These are phyloP conservation scores for Plasmopara viticola DNA, from an alignment of 352 stramenopile genomes.

Conservation along the genomic window DNA sequence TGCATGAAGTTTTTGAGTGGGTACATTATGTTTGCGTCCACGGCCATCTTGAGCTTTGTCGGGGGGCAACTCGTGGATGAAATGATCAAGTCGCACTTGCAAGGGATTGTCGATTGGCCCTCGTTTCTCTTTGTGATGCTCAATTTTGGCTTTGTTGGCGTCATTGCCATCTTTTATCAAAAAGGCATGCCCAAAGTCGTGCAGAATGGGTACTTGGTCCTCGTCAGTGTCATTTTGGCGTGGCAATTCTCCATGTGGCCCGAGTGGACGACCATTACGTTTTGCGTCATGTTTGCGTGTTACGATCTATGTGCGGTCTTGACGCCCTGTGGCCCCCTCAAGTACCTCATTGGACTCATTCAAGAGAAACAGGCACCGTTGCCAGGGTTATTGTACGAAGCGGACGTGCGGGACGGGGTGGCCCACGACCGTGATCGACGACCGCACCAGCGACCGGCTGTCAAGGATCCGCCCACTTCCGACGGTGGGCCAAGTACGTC, in stretches of 20 bases:
- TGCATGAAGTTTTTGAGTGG: conserved; percentile 72
- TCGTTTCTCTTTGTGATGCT: conserved; percentile 85
- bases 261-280: conserved; percentile 89
- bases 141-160: conserved; percentile 87
- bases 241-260: conserved; percentile 97
- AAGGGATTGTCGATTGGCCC: conserved; percentile 68
- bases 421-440: conserved; percentile 37
- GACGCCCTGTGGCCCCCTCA: conserved; percentile 95
- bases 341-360: conserved; percentile 89
- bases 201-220: conserved; percentile 92
- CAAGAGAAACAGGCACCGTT: conserved; percentile 87
- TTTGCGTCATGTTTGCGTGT: conserved; percentile 93
- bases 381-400: conserved; percentile 95
- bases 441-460: conserved; percentile 8
- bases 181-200: conserved; percentile 79
- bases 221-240: conserved; percentile 94
- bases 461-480: conserved; percentile 16
- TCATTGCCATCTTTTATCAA: conserved; percentile 89
- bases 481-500: conserved; percentile 5
- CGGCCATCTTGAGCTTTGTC: conserved; percentile 82
- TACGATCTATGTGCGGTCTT: conserved; percentile 98
- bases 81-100: conserved; percentile 65
- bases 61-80: conserved; percentile 80
- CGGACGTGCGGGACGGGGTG: conserved; percentile 74
- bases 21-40: conserved; percentile 88